Base-by-base conservation (phyloP, 148 eudicot genomes). In the Linanthus parryae region DNA sequence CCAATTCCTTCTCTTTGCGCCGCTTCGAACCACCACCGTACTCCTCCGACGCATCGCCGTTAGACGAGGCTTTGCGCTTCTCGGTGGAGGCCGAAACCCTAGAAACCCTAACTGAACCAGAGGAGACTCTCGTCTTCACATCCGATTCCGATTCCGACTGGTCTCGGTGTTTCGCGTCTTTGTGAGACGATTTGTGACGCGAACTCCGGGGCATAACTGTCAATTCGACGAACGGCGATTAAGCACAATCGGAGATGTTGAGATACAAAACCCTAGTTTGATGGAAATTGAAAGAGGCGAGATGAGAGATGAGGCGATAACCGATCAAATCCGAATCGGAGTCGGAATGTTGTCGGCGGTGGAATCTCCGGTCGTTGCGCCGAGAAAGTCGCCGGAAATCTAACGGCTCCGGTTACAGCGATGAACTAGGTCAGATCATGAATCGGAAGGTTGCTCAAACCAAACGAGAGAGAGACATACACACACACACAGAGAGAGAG, bases 131-230 rank as follows among this genome's bases (percentile, higher is more conserved):
- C 73, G 69, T 57, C 44, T 58, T 71, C 52, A 59, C 56, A 61
- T 87, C 98, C 44, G 77, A 83, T 18, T 84, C 98, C 9, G 96
- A 75, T 45, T 80, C 96, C 38, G 94, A 92, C 44, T 71, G 68
- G 21, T 85, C 95, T 58, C 55, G 68, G 21, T 85, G 91, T 58
- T 52, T 75, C 17, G 48, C 67, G 42, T 79, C 88, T 42, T 70
- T 73, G 19, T 64, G 73, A 48, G 73, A 80, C 50, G 94, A 92
- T 77, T 92, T 92, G 56, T 84, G 92, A 44, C 94, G 69, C 57
- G 94, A 92, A 75, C 96, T 87, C 57, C 79, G 77, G 59, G 98
- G 87, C 98, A 92, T 92, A 45, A 17, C 72, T 56, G 39, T 39
- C 16, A 14, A 48, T 25, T 15, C 30, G 17, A 2, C 27, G 8